Percentiles rank a stretch among this genome's conserved stretches.
Evolutionary conservation across 371 early-diverging fungal species (phyloP).

Genomic region (Mortierella sp.): DNA sequence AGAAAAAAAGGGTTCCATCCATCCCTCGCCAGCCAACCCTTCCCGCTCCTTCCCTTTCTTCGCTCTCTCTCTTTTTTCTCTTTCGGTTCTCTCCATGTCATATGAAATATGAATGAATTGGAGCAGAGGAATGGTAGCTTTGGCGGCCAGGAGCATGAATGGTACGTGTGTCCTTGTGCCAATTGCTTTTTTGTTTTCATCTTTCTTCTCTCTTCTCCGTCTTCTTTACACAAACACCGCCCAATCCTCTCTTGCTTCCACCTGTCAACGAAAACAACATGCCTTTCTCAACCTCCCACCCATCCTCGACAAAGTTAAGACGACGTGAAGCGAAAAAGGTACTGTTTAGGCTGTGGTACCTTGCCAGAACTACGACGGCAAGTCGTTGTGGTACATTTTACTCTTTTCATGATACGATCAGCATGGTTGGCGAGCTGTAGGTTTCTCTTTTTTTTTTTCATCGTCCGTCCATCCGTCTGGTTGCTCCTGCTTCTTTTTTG

Average conservation of each 20-base stretch:
- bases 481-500: background rate
- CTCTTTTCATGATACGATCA: background rate
- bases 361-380: background rate
- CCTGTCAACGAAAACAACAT: background rate
- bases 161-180: background rate
- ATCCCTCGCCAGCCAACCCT: too few species aligned
- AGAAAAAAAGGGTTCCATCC: background rate
- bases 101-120: background rate
- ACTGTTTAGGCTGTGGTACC: background rate
- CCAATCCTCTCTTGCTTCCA: background rate
- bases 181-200: background rate
- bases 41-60: background rate
- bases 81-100: constrained; percentile 5
- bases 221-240: constrained; percentile 2
- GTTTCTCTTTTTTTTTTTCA: background rate
- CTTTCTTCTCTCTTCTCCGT: background rate
- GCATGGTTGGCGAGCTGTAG: background rate
- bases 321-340: background rate
- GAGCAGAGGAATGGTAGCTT: background rate
- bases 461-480: background rate
- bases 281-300: background rate
- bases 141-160: background rate
- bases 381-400: background rate
- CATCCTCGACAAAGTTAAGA: background rate
- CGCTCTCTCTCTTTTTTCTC: background rate